Evolutionary conservation across 2,329 filamentous ascomycete species (phyloP), one percentile per base, ranked within the genome.

Genomic region (Diaporthe eres): DNA sequence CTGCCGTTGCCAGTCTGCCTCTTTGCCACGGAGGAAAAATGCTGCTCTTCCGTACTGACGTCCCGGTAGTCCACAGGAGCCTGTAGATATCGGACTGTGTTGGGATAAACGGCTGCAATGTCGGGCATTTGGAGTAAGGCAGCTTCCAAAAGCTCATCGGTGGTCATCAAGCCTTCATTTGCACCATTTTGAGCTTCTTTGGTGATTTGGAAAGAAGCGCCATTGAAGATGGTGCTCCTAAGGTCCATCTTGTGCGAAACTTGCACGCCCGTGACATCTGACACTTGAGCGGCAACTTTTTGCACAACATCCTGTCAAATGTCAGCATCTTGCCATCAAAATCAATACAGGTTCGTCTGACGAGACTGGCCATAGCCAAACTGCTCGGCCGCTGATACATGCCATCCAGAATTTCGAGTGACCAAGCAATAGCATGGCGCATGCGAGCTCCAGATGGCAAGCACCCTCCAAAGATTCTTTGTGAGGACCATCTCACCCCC

Each of bases 31-130:
- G 65, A 42, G 15, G n/a, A 9, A 8, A 74, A 58, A 22, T 57
- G 15, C 7, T 57, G 15, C 7, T 58, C 72, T 31, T 37, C 72
- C 15, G n/a, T 55, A 28, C 49, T 34, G n/a, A 42, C 49, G 15
- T 53, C 10, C 47, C 37, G 22, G 22, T 42, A 55, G 5, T 37
- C 72, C 25, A 67, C 19, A 6, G 47, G 60, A 37, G 44, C 60
- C 42, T 74, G 72, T 10, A 68, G 60, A 22, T 68, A 74, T 39
- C 63, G 72, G 1, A 74, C 47, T 10, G 60, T 65, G 49, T 74
- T 74, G 25, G 72, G 72, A 25, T 74, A 74, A 7, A 74, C 72
- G 28, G 72, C 72, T 57, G 72, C 61, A 25, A 74, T 74, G 42
- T 28, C 34, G n/a, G 72, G 51, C 47, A 74, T 74, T n/a, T 70